Conservation (phyloP, 176 grass and related monocot species). For the Avena sativa region DNA sequence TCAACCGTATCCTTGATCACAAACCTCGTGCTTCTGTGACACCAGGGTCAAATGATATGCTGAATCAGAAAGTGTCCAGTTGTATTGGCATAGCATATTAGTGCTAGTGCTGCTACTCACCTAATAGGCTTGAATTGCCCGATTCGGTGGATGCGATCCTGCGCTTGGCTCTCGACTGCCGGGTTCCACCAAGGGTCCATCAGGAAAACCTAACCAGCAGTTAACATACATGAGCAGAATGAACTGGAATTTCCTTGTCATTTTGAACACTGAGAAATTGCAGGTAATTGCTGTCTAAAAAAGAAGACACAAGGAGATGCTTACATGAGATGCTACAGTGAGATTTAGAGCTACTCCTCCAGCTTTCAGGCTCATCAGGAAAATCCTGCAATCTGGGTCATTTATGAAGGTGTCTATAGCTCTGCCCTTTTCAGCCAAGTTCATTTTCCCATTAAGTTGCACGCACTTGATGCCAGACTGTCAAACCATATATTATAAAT, state of each 20-base stretch:
- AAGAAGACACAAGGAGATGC: neutral
- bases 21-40: conserved; percentile 74
- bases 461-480: conserved; percentile 88
- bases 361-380: conserved; percentile 98
- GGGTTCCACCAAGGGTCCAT: conserved; percentile 99
- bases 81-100: neutral
- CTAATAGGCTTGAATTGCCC: conserved; percentile 99
- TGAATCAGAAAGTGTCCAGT: too few relatives aligned
- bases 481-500: conserved; percentile 43
- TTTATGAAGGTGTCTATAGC: conserved; percentile 83
- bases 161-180: conserved; percentile 84
- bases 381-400: conserved; percentile 80
- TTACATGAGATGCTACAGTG: conserved; percentile 92
- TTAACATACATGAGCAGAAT: conserved; percentile 7
- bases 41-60: neutral
- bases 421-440: conserved; percentile 78
- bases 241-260: neutral
- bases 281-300: neutral
- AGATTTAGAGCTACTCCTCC: conserved; percentile 96
- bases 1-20: conserved; percentile 78
- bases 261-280: neutral
- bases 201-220: conserved; percentile 80
- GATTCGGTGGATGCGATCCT: conserved; percentile 93
- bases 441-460: conserved; percentile 86
- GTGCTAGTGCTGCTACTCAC: conserved; percentile 36